Evolutionary conservation across 148 eudicot species (phyloP), one percentile per base, ranked within the genome.

Genomic region (Diospyros lotus): DNA sequence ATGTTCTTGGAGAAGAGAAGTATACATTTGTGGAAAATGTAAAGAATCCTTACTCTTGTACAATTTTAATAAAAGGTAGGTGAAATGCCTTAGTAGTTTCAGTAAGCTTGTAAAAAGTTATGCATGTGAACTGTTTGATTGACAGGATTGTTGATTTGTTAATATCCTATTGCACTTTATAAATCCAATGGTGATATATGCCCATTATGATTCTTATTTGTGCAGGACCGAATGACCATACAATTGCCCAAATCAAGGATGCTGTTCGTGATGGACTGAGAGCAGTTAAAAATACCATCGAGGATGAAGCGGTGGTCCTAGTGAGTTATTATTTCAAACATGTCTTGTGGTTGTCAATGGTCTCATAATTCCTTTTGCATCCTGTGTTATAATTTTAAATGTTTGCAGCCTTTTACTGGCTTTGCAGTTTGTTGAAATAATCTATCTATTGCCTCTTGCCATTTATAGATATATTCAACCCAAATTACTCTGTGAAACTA

Each of bases 201-300:
- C n/a, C 44, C 38, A 7, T 71, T 54, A 14, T 45, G 14, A 12
- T 71, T 6, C 54, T 73, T 68, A 3, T 7, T 73, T 40, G 39
- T 75, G 77, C 77, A 94, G 98, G 98, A 44, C 98, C 98, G 58
- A 94, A 94, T 84, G 98, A 94, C 77, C 98, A 94, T 80, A 94
- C 97, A 59, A 94, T 94, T 84, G 98, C 98, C 11, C 98, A 94
- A 78, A 94, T 94, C 73, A 94, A 94, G 89, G 98, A 94, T 82
- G 98, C 98, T 67, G 90, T 94, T 75, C 97, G 98, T 83, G 98
- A 94, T 86, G 98, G 98, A 50, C 88, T 94, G 50, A 89, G 98
- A 85, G 83, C 92, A 58, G 98, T 94, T 18, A 94, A 94, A 81
- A 94, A 94, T 75, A 94, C 98, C 28, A 75, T 94, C 51, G 98